Base-by-base conservation (phyloP, 2,329 filamentous ascomycete genomes). In the Allantophomopsis lycopodina region DNA sequence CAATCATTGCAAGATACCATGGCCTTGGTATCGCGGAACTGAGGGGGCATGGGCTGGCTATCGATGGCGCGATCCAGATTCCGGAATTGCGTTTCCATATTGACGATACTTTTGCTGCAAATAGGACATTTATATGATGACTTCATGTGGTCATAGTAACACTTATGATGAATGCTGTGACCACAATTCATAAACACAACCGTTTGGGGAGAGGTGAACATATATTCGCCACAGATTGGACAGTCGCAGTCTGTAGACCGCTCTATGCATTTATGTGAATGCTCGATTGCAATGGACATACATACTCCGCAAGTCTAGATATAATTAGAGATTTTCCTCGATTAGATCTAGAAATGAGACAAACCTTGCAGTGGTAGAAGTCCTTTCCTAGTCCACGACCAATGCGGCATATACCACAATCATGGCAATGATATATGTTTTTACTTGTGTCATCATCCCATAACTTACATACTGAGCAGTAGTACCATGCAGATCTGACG, bases 351-450 rank as follows among this genome's bases (percentile, higher is more conserved):
- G 6, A 35, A 14, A 16, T 28, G 18, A 18, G 18, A 50, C 62
- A 58, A 64, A 89, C 86, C 74, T 94, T 93, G 81, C 91, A 98
- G 60, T 98, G 91, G 54, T 93, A 88, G 57, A 94, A 98, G 56
- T 98, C 91, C 56, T 94, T 96, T 4, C 91, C 89, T 21, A 98
- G 65, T 1, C 91, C 91, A 57, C 86, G 76, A 1, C 91, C 91
- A 42, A 88, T 79, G 42, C 91, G 75, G 56, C 91, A 98, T 44
- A 98, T 94, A 4, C 91, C 91, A 59, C 91, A 98, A 53, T 96
- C 91, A 53, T 79, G 74, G 59, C 91, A 98, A 57, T 98, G 91
- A 55, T 98, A 98, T 42, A 96, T 94, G 47, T 80, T 82, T 58
- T 93, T 95, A 48, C 77, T 79, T 40, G 78, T 75, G 49, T 95